Percentiles rank a stretch among this genome's conserved stretches.
These are phyloP conservation scores for Trebouxia sp. DNA, from an alignment of 139 green algal genomes.

Conservation along the genomic window DNA sequence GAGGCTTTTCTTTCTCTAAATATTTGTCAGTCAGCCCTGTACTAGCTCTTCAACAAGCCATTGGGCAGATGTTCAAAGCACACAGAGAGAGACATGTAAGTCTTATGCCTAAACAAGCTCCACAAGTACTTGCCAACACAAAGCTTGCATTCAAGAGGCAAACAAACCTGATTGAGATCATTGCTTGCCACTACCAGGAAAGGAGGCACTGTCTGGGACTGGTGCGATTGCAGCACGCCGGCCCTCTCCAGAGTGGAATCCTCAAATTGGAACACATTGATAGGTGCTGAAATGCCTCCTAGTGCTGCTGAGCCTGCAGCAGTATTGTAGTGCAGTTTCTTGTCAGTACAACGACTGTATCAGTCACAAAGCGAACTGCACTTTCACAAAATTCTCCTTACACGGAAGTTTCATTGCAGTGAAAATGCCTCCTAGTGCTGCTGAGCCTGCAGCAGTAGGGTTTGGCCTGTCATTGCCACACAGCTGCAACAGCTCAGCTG, in stretches of 20 bases:
- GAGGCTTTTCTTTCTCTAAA: too few species aligned
- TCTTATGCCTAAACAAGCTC: too few species aligned
- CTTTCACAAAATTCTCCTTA: too few species aligned
- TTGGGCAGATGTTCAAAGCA: too few species aligned
- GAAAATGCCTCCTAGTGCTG: conserved; percentile 16
- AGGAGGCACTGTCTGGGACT: conserved; percentile 41
- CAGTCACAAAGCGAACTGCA: not conserved
- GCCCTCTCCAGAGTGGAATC: conserved; percentile 66
- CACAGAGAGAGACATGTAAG: too few species aligned
- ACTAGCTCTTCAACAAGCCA: too few species aligned
- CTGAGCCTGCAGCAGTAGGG: not conserved
- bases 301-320: conserved; percentile 7
- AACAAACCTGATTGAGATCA: conserved; percentile 62
- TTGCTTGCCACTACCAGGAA: conserved; percentile 74
- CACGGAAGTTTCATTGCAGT: too few species aligned
- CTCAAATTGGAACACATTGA: conserved; percentile 80
- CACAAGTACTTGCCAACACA: not conserved
- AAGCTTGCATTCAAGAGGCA: conserved; percentile 15
- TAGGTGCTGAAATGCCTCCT: conserved; percentile 32
- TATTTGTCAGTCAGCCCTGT: too few species aligned
- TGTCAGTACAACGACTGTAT: too few species aligned
- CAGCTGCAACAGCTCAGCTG: too few species aligned
- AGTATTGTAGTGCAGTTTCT: too few species aligned
- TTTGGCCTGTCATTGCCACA: too few species aligned
- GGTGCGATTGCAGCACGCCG: conserved; percentile 47